A percentile compares a stretch with the other conserved stretches of the same genome.
phyloP scores from a whole-genome alignment of 2,329 filamentous ascomycete genomes.

The Pseudogymnoascus sp. region DNA sequence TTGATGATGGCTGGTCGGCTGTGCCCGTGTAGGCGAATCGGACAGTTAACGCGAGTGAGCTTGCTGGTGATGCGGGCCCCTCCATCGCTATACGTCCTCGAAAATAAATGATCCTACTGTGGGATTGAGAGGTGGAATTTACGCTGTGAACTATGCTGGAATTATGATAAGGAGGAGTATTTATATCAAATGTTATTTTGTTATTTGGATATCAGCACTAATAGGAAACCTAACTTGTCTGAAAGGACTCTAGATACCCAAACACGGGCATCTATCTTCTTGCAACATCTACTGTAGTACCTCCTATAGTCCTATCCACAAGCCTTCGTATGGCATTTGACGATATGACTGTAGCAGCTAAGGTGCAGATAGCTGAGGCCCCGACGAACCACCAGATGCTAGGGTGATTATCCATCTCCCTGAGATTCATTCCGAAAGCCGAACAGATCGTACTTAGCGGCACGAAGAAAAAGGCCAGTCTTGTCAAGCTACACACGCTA shows the following conservation, averaged over 20 bases:
- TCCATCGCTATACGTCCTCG: neutral
- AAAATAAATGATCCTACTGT: neutral
- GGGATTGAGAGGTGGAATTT: neutral
- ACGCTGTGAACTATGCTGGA: neutral
- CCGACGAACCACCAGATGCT: neutral
- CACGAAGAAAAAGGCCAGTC: conserved; percentile 1
- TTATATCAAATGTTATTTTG: neutral
- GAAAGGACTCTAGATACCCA: neutral
- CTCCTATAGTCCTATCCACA: neutral
- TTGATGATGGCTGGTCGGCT: neutral
- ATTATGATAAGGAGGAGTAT: neutral
- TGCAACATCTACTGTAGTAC: neutral
- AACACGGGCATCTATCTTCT: neutral
- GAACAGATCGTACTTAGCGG: conserved; percentile 6
- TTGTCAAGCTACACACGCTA: neutral
- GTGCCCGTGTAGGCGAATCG: neutral
- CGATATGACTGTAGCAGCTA: neutral
- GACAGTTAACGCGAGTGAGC: neutral
- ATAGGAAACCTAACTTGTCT: neutral
- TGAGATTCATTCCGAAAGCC: conserved; percentile 11
- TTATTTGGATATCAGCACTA: neutral
- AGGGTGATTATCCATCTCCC: neutral
- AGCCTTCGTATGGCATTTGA: neutral
- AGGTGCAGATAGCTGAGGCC: neutral
- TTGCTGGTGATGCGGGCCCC: neutral